These are phyloP conservation scores for Tolypocladium sp. DNA, from an alignment of 2,329 filamentous ascomycete genomes.

Conservation along the genomic window DNA sequence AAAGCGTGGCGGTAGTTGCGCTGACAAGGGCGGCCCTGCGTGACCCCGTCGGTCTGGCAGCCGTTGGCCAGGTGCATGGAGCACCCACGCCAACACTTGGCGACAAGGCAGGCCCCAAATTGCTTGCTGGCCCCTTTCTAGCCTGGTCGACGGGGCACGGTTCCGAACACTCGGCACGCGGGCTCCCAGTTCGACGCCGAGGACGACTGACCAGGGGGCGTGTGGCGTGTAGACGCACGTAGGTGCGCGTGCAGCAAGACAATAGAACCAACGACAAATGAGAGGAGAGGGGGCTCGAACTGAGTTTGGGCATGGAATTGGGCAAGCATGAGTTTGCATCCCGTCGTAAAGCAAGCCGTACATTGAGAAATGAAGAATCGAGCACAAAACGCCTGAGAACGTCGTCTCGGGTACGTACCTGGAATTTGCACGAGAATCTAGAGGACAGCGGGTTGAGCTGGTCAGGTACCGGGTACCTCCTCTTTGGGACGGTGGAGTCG, in stretches of 20 bases:
- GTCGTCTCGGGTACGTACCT: background rate
- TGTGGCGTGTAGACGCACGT: background rate
- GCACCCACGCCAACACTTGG: background rate
- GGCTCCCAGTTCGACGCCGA: background rate
- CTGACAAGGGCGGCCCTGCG: background rate
- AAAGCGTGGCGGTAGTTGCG: background rate
- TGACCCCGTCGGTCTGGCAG: background rate
- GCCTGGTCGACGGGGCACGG: background rate
- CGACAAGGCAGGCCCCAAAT: background rate
- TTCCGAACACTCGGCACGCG: conserved; percentile 1
- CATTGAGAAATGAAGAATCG: background rate
- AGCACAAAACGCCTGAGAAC: background rate
- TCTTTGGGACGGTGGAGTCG: background rate
- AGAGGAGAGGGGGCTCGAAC: background rate
- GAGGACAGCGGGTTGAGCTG: background rate
- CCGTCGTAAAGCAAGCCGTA: background rate
- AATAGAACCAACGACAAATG: background rate
- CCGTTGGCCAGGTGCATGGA: background rate
- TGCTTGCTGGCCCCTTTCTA: background rate
- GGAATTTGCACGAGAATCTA: background rate
- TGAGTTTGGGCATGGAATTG: background rate
- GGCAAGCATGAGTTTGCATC: background rate
- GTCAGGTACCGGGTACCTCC: background rate
- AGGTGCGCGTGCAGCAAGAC: background rate
- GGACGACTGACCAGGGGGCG: background rate